phyloP scores from a whole-genome alignment of 768 basidiomycete species.

The Piloderma croceum region DNA sequence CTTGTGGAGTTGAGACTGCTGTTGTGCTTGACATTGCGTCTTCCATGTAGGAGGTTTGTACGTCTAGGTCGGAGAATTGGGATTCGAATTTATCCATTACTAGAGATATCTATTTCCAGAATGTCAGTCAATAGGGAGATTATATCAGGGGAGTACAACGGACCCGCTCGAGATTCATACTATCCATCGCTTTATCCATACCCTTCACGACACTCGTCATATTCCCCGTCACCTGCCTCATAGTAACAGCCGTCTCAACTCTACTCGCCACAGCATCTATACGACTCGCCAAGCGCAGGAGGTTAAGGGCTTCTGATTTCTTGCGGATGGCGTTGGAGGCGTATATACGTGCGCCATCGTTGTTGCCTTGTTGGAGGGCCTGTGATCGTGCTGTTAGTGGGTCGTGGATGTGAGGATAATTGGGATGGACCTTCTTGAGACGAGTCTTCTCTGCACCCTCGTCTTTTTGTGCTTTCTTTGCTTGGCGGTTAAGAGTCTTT shows the following conservation, averaged over 20 bases:
- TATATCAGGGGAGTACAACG: constrained; percentile 19
- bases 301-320: constrained; percentile 90
- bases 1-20: constrained; percentile 90
- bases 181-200: constrained; percentile 99
- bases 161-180: constrained; percentile 96
- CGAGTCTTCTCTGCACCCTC: constrained; percentile 83
- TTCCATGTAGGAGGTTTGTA: constrained; percentile 98
- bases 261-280: constrained; percentile 96
- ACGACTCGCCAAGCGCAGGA: constrained; percentile 82
- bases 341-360: constrained; percentile 95
- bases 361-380: constrained; percentile 96
- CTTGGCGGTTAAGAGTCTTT: constrained; percentile 89
- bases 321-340: constrained; percentile 97
- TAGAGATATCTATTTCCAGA: constrained; percentile 69
- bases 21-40: constrained; percentile 92
- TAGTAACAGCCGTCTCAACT: constrained; percentile 97
- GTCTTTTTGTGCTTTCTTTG: constrained; percentile 97
- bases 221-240: constrained; percentile 92
- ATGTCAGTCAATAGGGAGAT: background rate
- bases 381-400: constrained; percentile 26
- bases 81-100: constrained; percentile 99
- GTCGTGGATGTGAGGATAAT: background rate
- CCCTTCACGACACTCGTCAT: constrained; percentile 96
- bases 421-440: constrained; percentile 76
- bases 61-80: constrained; percentile 95